Evolutionary conservation across 1,284 basidiomycete genomes (phyloP).

Genomic region (Cryptococcus sp.): DNA sequence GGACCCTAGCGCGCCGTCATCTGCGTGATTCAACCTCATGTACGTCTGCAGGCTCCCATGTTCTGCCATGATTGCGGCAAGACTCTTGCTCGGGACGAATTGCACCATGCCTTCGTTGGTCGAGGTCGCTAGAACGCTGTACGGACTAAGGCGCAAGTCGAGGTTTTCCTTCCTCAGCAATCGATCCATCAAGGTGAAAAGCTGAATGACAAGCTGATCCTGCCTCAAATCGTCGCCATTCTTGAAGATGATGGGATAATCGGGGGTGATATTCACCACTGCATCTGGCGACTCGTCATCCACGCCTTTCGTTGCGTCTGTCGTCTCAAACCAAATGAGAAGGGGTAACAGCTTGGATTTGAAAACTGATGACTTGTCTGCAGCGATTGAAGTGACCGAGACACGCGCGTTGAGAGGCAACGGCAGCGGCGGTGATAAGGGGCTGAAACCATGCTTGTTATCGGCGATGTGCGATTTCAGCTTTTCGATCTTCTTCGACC

Average conservation of each 20-base stretch:
- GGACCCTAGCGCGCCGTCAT: constrained; percentile 88
- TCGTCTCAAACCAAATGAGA: constrained; percentile 82
- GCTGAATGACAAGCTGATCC: constrained; percentile 94
- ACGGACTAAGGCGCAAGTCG: constrained; percentile 88
- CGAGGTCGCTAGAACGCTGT: constrained; percentile 91
- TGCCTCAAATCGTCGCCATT: constrained; percentile 98
- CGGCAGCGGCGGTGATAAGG: constrained; percentile 71
- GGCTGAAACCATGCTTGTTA: constrained; percentile 74
- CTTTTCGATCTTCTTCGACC: constrained; percentile 97
- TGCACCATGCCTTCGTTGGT: constrained; percentile 93
- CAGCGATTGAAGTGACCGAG: constrained; percentile 76
- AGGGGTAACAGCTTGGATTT: constrained; percentile 96
- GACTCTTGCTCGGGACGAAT: constrained; percentile 91
- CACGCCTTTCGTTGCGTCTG: constrained; percentile 57
- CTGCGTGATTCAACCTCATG: constrained; percentile 78
- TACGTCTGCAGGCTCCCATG: constrained; percentile 90
- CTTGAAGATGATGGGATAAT: constrained; percentile 96
- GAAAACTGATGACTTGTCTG: constrained; percentile 93
- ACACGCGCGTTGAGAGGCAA: constrained; percentile 86
- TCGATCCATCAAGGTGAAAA: constrained; percentile 97
- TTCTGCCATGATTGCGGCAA: constrained; percentile 90
- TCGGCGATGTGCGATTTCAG: constrained; percentile 80
- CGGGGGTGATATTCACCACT: constrained; percentile 46
- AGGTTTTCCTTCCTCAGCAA: constrained; percentile 92
- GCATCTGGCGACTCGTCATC: constrained; percentile 34